Evolutionary conservation across 768 basidiomycete genomes (phyloP), one percentile per base, ranked within the genome.

Genomic region (Dentipellis sp.): DNA sequence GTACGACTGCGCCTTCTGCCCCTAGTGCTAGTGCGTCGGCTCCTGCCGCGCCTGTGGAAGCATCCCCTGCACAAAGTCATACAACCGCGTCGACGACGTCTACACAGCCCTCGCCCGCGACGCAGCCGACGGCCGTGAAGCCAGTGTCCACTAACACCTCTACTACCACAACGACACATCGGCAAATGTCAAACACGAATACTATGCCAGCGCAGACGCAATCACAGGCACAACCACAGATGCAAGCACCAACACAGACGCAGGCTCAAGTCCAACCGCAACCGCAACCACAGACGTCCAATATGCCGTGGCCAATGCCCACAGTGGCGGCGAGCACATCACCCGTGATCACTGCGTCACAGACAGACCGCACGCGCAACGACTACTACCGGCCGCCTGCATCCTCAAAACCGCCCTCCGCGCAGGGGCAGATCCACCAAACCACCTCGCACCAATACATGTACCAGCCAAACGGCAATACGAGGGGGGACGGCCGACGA

Each of bases 251-350:
- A 29, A 6, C 29, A 3, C 29, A 29, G 6, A 6, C 29, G 3
- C 29, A 29, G 6, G 29, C 29, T 29, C 29, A 29, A 29, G 29
- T 6, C 3, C 29, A 29, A 29, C 3, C 29, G 6, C 29, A 29
- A 29, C 3, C 29, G 6, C 29, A 29, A 29, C 3, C 29, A 29
- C 29, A 29, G 6, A 29, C 29, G 29, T 29, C 58, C 10, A 59
- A 52, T 11, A 46, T 62, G 53, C 61, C 61, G 35, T 62, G 61
- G 61, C 61, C 61, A 10, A 62, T 62, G 61, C 61, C 61, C 3
- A 62, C 61, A 22, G 59, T 62, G 10, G 59, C 61, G 6, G 59
- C 61, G 16, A 55, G 48, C 42, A 60, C 61, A 14, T 55, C 61
- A 9, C 61, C 61, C 10, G 59, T 62, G 23, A 62, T 62, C 29